Evolutionary conservation across 1,284 basidiomycete genomes (phyloP).

Genomic region (Papiliotrema laurentii): DNA sequence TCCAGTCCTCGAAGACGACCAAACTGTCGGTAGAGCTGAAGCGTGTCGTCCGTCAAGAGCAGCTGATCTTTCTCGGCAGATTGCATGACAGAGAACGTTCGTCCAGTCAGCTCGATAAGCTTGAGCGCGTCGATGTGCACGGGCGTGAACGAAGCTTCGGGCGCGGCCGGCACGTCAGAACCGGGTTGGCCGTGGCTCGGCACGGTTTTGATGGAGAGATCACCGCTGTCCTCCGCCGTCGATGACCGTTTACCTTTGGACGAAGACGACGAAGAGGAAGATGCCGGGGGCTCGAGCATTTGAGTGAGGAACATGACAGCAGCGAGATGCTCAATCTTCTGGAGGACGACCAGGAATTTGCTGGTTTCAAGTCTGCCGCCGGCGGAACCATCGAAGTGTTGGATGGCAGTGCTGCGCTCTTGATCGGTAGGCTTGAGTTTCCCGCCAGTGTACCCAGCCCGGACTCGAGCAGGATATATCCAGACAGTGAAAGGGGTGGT

Average conservation of each 20-base stretch:
- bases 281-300: conserved; percentile 47
- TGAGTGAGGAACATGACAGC: conserved; percentile 54
- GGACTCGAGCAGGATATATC: conserved; percentile 67
- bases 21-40: conserved; percentile 72
- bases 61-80: conserved; percentile 66
- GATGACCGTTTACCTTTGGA: background rate
- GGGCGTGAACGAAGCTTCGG: background rate
- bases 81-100: conserved; percentile 79
- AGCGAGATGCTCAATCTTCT: conserved; percentile 78
- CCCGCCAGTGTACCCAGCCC: conserved; percentile 16
- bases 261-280: conserved; percentile 61
- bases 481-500: conserved; percentile 78
- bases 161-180: conserved; percentile 39
- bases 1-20: conserved; percentile 67
- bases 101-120: conserved; percentile 80
- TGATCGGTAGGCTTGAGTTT: conserved; percentile 4
- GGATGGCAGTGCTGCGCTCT: conserved; percentile 25
- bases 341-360: conserved; percentile 75
- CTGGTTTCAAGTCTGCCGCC: conserved; percentile 37
- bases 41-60: conserved; percentile 68
- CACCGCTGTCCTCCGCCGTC: background rate
- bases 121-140: conserved; percentile 65
- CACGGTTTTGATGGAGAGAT: background rate
- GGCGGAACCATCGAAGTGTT: conserved; percentile 12
- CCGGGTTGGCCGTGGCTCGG: background rate